Evolutionary conservation across 1,284 basidiomycete genomes (phyloP).

Genomic region (Ganoderma leucocontextum): DNA sequence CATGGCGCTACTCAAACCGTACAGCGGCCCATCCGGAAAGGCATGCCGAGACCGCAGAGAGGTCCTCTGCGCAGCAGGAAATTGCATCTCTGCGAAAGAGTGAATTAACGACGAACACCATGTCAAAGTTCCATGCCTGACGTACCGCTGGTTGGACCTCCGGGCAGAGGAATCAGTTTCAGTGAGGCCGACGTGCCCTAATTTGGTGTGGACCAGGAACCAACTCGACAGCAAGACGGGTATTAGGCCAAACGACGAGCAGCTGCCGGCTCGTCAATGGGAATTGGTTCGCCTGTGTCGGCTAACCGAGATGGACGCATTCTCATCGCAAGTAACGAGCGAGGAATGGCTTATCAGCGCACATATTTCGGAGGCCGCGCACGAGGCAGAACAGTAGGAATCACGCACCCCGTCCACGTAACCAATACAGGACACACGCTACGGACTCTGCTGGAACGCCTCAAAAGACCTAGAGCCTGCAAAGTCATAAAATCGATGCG

Average conservation of each 20-base stretch:
- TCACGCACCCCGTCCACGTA: background rate
- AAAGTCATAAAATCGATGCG: background rate
- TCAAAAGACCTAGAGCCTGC: background rate
- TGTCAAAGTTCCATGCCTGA: background rate
- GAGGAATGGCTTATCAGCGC: background rate
- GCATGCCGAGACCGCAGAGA: background rate
- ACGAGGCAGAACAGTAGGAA: background rate
- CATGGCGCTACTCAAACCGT: background rate
- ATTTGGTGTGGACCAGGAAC: background rate
- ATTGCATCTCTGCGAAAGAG: background rate
- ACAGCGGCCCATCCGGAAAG: background rate
- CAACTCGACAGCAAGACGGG: background rate
- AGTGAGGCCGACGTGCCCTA: background rate
- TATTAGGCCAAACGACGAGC: background rate
- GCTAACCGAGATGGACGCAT: background rate
- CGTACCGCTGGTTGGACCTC: background rate
- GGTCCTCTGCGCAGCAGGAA: background rate
- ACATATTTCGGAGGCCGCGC: background rate
- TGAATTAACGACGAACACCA: background rate
- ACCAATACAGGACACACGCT: background rate
- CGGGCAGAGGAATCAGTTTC: background rate
- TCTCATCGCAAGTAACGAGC: background rate
- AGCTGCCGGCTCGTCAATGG: background rate
- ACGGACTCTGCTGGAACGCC: background rate
- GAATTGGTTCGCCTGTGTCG: background rate